Evolutionary conservation across 1,284 basidiomycete genomes (phyloP).

Genomic region (Stereum hirsutum): DNA sequence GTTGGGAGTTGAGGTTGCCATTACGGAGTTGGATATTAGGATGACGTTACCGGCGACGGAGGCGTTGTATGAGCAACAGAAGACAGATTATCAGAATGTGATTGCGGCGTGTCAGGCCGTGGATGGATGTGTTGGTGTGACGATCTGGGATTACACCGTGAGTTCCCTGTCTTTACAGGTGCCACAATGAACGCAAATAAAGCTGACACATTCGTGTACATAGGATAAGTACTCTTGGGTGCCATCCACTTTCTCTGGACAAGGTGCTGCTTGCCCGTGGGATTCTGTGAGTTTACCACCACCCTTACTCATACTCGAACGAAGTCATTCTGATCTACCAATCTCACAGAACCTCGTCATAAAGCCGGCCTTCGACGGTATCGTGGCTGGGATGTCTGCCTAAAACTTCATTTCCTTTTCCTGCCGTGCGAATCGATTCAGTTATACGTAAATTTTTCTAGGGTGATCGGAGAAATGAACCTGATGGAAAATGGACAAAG

Average conservation of each 20-base stretch:
- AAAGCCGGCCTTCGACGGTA: constrained; percentile 20
- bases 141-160: constrained; percentile 40
- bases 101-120: constrained; percentile 34
- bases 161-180: background rate
- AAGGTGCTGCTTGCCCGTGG: constrained; percentile 26
- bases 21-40: constrained; percentile 47
- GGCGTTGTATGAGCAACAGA: constrained; percentile 37
- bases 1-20: constrained; percentile 44
- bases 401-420: background rate
- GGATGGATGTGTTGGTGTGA: constrained; percentile 33
- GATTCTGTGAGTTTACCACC: constrained; percentile 16
- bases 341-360: constrained; percentile 14
- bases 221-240: constrained; percentile 24
- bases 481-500: no score
- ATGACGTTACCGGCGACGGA: constrained; percentile 41
- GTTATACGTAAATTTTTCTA: no score
- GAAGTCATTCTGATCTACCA: background rate
- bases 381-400: constrained; percentile 15
- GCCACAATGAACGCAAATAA: background rate
- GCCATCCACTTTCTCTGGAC: constrained; percentile 23
- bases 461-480: no score
- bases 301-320: background rate
- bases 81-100: constrained; percentile 36
- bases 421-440: no score
- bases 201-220: background rate